These are phyloP conservation scores for Alopecurus myosuroides DNA, from an alignment of 176 grass and related monocot species.

Conservation along the genomic window DNA sequence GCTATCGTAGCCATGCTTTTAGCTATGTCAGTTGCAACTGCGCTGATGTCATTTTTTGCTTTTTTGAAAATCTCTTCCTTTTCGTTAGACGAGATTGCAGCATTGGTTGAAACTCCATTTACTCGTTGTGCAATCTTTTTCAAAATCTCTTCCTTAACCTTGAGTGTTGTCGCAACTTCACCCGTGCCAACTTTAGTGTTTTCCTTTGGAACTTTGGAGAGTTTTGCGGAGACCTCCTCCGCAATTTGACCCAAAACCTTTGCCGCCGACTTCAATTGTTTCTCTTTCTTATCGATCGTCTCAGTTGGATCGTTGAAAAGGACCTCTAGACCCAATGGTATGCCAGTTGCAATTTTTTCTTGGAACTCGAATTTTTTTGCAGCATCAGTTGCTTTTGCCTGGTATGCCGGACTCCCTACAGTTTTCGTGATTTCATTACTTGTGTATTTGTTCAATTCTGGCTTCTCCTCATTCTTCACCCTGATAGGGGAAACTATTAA, in stretches of 20 bases:
- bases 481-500: not conserved
- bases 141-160: conserved; percentile 6
- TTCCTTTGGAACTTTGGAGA: not conserved
- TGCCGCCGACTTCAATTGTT: conserved; percentile 16
- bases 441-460: not conserved
- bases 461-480: not conserved
- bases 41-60: not conserved
- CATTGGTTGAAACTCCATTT: not conserved
- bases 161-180: not conserved
- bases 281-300: not conserved
- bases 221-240: conserved; percentile 7
- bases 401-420: not conserved
- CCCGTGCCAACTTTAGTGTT: not conserved
- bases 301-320: not conserved
- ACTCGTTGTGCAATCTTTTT: not conserved
- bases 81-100: not conserved
- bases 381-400: conserved; percentile 15
- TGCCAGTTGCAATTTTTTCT: conserved; percentile 28
- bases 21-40: conserved; percentile 10
- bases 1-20: conserved; percentile 17
- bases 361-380: not conserved
- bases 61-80: conserved; percentile 7
- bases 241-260: conserved; percentile 16
- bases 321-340: no score
- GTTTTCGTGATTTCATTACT: not conserved